Evolutionary conservation across 805 yeast species (phyloP), one percentile per base, ranked within the genome.

Genomic region (Isabelozyma pseudorhagii): DNA sequence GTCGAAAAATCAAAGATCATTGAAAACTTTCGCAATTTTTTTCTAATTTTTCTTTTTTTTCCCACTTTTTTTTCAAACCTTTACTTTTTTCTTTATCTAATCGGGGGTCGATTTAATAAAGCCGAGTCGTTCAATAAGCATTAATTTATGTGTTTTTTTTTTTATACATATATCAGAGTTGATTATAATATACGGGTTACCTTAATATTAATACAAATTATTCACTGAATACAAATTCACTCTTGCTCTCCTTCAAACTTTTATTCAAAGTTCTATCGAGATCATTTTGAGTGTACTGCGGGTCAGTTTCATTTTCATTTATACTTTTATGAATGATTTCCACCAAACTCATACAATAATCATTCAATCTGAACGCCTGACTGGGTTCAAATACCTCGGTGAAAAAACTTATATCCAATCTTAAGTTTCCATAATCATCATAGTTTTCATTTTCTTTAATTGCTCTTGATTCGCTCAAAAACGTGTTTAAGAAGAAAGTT

Each of bases 331-430:
- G 55, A 9, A 65, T 55, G n/a, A 69, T 54, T 38, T 70, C 68
- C 21, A 69, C 67, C 3, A 67, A 54, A 39, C 66, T 67, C 52
- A 66, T 61, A 27, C 67, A 62, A 38, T 60, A 60, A 42, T 70
- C 77, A 45, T 71, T 69, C 39, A 74, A 60, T 43, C 60, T 61
- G 46, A 71, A 63, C 3, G 64, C 47, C 17, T 62, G 61, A 13
- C 74, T 67, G 8, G 62, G 58, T 44, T 71, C 77, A 48, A 74
- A 74, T 0, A 74, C 64, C 50, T 69, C 73, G 51, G 66, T 64
- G 48, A 72, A 66, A 45, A 72, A 74, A 48, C 67, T 67, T 21
- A 67, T 61, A 50, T 72, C 77, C 25, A 73, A 59, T 49, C 67
- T 68, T 45, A 72, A 54, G 45, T 69, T 71, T 11, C 67, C 58